Evolutionary conservation across 345 rosid species (phyloP).

Genomic region (Pistacia atlantica): DNA sequence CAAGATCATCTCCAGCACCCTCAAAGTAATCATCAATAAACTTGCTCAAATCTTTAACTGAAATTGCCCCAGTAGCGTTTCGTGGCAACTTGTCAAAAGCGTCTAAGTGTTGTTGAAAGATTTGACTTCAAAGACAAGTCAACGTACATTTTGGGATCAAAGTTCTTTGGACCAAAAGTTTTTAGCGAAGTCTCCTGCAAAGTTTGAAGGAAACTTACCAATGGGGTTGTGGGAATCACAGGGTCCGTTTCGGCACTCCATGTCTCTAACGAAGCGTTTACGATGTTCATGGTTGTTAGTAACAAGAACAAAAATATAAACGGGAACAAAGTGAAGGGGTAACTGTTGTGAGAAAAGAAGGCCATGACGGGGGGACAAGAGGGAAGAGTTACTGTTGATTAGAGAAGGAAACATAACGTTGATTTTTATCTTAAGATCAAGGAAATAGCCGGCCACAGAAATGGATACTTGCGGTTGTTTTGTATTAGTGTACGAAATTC

Average conservation of each 20-base stretch:
- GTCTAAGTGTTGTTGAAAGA: slow-evolving; percentile 42
- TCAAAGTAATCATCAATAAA: slow-evolving; percentile 39
- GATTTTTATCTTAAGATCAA: background rate
- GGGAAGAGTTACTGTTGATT: background rate
- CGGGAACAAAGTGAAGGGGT: background rate
- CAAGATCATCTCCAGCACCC: slow-evolving; percentile 60
- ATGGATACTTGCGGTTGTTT: background rate
- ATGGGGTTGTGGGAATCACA: slow-evolving; percentile 34
- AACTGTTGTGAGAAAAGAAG: background rate
- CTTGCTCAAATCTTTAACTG: slow-evolving; percentile 33
- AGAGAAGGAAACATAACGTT: background rate
- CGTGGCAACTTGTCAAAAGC: slow-evolving; percentile 58
- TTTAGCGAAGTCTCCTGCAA: slow-evolving; percentile 62
- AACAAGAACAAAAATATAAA: background rate
- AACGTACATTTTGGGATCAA: slow-evolving; percentile 70
- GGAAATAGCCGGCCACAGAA: background rate
- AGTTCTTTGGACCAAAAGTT: slow-evolving; percentile 40
- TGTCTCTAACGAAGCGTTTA: background rate
- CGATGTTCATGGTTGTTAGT: background rate
- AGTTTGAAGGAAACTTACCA: slow-evolving; percentile 62
- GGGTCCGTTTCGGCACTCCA: slow-evolving; percentile 26
- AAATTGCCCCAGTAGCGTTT: slow-evolving; percentile 32
- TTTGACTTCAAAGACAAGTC: slow-evolving; percentile 63
- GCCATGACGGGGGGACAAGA: background rate
- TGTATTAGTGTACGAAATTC: background rate